Evolutionary conservation across 2,329 filamentous ascomycete genomes (phyloP).

Genomic region (Diaporthe citri): DNA sequence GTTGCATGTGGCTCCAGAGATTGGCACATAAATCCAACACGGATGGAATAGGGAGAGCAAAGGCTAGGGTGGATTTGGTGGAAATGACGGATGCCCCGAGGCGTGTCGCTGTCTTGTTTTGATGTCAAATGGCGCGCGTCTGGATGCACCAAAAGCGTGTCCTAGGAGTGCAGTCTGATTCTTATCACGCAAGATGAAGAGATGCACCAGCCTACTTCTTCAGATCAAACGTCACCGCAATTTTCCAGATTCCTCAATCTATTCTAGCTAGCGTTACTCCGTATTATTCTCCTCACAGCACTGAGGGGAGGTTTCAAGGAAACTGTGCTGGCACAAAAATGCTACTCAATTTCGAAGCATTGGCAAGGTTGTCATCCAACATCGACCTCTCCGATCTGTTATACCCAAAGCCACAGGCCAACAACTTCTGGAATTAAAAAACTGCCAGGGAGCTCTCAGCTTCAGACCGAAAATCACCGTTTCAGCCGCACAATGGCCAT

Average conservation of each 20-base stretch:
- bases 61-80: not conserved
- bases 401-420: not conserved
- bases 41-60: not conserved
- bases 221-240: not conserved
- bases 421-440: not conserved
- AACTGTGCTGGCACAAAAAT: not conserved
- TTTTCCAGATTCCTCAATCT: not conserved
- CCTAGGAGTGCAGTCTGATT: not conserved
- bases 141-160: not conserved
- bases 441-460: no score
- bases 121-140: not conserved
- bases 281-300: not conserved
- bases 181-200: not conserved
- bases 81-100: not conserved
- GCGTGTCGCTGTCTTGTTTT: not conserved
- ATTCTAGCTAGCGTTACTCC: not conserved
- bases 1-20: not conserved
- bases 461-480: not conserved
- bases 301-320: not conserved
- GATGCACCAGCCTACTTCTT: not conserved
- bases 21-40: not conserved
- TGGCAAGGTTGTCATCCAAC: no score
- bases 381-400: not conserved
- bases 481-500: no score
- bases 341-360: not conserved